These are phyloP conservation scores for Fonsecaea multimorphosa DNA, from an alignment of 2,329 filamentous ascomycete species.

Conservation along the genomic window DNA sequence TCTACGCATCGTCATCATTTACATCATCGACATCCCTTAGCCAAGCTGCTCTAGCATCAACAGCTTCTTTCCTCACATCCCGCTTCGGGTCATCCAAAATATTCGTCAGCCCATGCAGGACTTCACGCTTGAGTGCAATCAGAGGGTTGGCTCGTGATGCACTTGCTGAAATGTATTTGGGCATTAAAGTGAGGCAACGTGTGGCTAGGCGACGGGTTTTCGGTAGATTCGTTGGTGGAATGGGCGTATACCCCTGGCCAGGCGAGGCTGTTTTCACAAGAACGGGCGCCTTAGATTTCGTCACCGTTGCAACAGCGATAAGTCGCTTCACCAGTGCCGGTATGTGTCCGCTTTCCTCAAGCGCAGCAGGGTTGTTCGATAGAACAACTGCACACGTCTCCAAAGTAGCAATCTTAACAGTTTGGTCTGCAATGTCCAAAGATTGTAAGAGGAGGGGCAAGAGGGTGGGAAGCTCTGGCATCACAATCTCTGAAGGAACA, in stretches of 20 bases:
- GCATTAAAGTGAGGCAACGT: constrained; percentile 37
- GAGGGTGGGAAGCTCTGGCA: constrained; percentile 63
- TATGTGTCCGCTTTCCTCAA: constrained; percentile 61
- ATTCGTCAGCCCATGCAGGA: constrained; percentile 60
- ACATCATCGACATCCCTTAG: constrained; percentile 62
- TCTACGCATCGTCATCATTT: constrained; percentile 54
- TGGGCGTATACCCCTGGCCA: constrained; percentile 24
- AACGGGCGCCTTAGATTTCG: constrained; percentile 36
- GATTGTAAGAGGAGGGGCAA: constrained; percentile 67
- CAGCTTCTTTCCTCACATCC: constrained; percentile 66
- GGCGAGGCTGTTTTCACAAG: constrained; percentile 12
- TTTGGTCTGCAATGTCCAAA: constrained; percentile 59
- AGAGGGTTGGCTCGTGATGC: constrained; percentile 51
- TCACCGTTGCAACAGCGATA: constrained; percentile 53
- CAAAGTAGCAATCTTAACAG: constrained; percentile 66
- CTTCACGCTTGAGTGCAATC: constrained; percentile 62
- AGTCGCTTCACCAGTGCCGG: constrained; percentile 63
- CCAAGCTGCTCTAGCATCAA: constrained; percentile 67
- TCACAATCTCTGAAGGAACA: constrained; percentile 65
- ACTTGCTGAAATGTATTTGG: constrained; percentile 41
- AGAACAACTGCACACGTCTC: constrained; percentile 65
- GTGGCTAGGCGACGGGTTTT: constrained; percentile 36
- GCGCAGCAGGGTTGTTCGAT: constrained; percentile 60
- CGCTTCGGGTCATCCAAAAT: constrained; percentile 69
- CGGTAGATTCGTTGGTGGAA: constrained; percentile 39